Evolutionary conservation across 371 early-diverging fungal species (phyloP), one percentile per base, ranked within the genome.

Genomic region (Mortierella sp.): DNA sequence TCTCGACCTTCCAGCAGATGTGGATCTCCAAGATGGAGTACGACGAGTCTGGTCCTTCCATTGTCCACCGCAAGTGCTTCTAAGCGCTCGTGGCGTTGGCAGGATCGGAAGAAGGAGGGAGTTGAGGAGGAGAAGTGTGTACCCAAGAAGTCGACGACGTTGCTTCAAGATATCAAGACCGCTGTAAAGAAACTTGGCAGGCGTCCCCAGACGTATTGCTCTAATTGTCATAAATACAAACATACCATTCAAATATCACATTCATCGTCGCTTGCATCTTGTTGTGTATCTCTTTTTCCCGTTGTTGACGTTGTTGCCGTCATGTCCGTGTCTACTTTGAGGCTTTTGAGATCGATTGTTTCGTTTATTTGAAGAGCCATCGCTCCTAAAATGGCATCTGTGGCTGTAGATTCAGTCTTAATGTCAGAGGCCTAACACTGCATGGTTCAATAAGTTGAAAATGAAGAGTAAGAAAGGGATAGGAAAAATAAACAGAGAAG

Each of bases 31-130:
- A 93, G 90, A 92, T 92, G 90, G 99, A 99, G 90, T 99, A 99
- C 92, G 97, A 98, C 91, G 99, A 97, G 89, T 93, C 94, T 85
- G 98, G 98, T 83, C 97, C 98, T 66, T 94, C 97, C 71, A 97
- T 98, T 86, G 98, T 98, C 84, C 98, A 97, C 92, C 94, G 97
- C 91, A 98, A 97, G 93, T 97, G 98, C 91, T 97, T 97, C 95
- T 98, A 96, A 94, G 82, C 69, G 65, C 39, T 9, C 71, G 19
- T 16, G 41, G 74, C 31, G 14, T 43, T 4, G 41, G 43, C 63
- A 41, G 45, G 40, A 58, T 41, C 24, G 19, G 37, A 41, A 50
- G 41, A 24, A 41, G 8, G 37, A 45, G 37, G 50, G 50, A n/a
- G n/a, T n/a, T n/a, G 50, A 67, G 47, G 39, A 34, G 68, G 4